Percentiles rank a stretch among this genome's conserved stretches.
Conservation (phyloP, 2,329 filamentous ascomycete species). For the Spiromastix sp. region DNA sequence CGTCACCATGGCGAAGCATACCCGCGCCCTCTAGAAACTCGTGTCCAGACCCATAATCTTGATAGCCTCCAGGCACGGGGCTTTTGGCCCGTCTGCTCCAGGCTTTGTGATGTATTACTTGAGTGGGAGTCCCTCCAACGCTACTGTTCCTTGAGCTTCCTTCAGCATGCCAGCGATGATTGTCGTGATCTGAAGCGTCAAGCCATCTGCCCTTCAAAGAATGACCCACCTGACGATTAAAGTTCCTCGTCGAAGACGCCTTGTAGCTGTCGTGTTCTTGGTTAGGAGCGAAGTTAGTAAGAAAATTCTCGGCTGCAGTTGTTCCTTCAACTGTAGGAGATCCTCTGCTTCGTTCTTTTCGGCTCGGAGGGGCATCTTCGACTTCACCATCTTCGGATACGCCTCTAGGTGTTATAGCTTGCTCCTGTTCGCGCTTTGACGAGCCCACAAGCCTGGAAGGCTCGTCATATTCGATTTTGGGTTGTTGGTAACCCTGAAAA, state of each 20-base stretch:
- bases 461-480: too few relatives aligned
- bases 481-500: too few relatives aligned
- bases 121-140: constrained; percentile 7
- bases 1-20: constrained; percentile 6
- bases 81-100: constrained; percentile 11
- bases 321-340: constrained; percentile 17
- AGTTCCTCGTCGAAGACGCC: constrained; percentile 2
- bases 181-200: constrained; percentile 9
- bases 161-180: constrained; percentile 11
- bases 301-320: constrained; percentile 29
- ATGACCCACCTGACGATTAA: constrained; percentile 6
- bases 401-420: constrained; percentile 12
- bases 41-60: constrained; percentile 11
- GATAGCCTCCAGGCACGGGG: constrained; percentile 9
- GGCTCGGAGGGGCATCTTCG: constrained; percentile 11
- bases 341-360: constrained; percentile 3
- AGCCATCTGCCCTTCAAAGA: constrained; percentile 7
- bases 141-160: constrained; percentile 7
- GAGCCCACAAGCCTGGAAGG: too few relatives aligned
- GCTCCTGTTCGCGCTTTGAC: not conserved
- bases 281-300: constrained; percentile 24
- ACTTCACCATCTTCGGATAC: constrained; percentile 31
- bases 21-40: constrained; percentile 8
- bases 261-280: constrained; percentile 10
- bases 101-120: constrained; percentile 4